A percentile compares a stretch with the other conserved stretches of the same genome.
These are phyloP conservation scores for Heterobasidion occidentale DNA, from an alignment of 1,284 basidiomycete species.

Conservation along the genomic window DNA sequence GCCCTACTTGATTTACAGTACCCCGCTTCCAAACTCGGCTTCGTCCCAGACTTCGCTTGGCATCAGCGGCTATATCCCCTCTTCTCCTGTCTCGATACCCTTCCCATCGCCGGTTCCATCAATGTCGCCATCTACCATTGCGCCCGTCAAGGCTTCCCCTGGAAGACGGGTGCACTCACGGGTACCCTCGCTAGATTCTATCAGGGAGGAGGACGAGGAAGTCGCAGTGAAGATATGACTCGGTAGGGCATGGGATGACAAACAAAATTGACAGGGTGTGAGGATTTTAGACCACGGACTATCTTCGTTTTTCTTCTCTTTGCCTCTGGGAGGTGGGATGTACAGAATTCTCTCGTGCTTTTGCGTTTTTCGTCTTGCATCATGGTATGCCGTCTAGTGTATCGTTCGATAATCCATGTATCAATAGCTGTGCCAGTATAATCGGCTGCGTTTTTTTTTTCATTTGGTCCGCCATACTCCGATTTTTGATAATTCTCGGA, in stretches of 20 bases:
- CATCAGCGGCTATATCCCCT: constrained; percentile 7
- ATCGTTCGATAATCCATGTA: too few species aligned
- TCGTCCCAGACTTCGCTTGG: not conserved
- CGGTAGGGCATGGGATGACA: too few species aligned
- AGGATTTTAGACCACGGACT: not conserved
- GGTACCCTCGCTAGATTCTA: constrained; percentile 11
- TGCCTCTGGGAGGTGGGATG: too few species aligned
- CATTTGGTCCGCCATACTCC: too few species aligned
- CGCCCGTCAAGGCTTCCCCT: constrained; percentile 5
- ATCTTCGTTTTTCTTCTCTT: too few species aligned
- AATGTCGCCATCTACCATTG: constrained; percentile 4
- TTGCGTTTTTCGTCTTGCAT: too few species aligned
- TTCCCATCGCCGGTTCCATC: constrained; percentile 3
- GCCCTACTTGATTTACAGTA: constrained; percentile 13
- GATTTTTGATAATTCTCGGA: too few species aligned
- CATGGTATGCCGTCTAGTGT: too few species aligned
- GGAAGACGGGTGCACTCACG: constrained; percentile 11
- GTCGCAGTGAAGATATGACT: not conserved
- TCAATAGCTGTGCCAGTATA: too few species aligned
- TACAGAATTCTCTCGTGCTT: too few species aligned
- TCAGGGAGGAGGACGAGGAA: constrained; percentile 12
- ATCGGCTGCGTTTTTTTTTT: too few species aligned
- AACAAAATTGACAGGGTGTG: too few species aligned
- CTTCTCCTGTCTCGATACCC: not conserved
- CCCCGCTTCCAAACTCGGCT: constrained; percentile 3